These are phyloP conservation scores for Crithidia fasciculata DNA, from an alignment of 208 protist species.

Conservation along the genomic window DNA sequence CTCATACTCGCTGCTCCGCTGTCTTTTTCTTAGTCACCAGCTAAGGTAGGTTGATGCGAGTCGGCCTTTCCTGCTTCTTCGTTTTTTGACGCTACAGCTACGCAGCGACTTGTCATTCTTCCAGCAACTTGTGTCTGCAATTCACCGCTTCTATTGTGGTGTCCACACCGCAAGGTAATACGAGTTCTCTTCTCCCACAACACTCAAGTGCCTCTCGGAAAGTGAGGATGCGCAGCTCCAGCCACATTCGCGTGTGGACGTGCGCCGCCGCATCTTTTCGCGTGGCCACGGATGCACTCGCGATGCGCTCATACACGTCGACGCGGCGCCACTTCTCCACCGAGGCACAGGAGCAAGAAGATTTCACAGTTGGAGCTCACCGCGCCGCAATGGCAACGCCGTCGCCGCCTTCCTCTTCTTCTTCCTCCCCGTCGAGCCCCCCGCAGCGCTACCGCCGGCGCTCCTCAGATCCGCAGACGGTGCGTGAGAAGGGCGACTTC, in stretches of 20 bases:
- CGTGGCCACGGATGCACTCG: not conserved
- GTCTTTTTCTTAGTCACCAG: not conserved
- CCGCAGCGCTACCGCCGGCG: slow-evolving; percentile 56
- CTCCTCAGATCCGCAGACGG: slow-evolving; percentile 78
- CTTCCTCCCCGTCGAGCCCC: not conserved
- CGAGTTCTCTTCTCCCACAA: no score
- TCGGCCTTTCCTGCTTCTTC: not conserved
- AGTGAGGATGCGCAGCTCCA: not conserved
- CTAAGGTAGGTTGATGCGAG: no score
- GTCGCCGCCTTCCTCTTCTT: not conserved
- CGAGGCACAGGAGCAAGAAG: not conserved
- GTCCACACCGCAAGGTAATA: no score
- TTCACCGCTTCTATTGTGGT: no score
- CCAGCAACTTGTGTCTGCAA: no score
- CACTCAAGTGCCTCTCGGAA: not conserved
- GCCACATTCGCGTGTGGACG: slow-evolving; percentile 5
- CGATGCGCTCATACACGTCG: not conserved
- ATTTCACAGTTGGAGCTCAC: not conserved
- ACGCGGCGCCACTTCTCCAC: slow-evolving; percentile 10
- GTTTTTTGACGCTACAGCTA: not conserved
- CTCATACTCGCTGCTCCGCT: not conserved
- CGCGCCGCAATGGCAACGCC: not conserved
- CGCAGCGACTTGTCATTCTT: no score
- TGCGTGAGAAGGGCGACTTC: slow-evolving; percentile 74
- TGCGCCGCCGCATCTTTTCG: not conserved